Evolutionary conservation across 768 basidiomycete species (phyloP), one percentile per base, ranked within the genome.

Genomic region (Termitomyces sp.): DNA sequence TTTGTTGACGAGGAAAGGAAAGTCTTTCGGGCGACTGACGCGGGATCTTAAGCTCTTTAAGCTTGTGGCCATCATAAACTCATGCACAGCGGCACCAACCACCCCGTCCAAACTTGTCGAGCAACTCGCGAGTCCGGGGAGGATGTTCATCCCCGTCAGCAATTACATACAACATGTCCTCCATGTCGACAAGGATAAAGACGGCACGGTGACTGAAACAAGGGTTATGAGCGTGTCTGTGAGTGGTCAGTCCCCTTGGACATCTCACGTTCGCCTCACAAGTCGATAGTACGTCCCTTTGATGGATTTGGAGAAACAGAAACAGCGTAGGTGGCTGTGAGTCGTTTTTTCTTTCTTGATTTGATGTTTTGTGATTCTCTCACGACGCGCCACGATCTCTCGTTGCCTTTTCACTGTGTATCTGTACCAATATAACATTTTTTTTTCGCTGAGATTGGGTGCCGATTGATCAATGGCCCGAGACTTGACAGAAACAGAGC

Each of bases 141-240:
- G 86, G 55, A 93, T 98, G 89, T 95, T 98, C 75, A 92, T 98
- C 55, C 95, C 95, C 2, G 88, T 98, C 14, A 95, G 95, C 3
- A 79, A 75, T 1, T 66, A 71, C 14, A 64, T 63, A 14, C 86
- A 90, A 60, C 73, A 82, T 65, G 84, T 97, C 55, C 77, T 84
- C 66, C 85, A 91, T 61, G 75, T 96, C 14, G 92, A 95, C 67
- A 97, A 96, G 69, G 86, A 88, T 58, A 76, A 60, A 36, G 60
- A 85, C 0, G 95, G 95, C 0, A 77, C 77, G 5, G 80, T 97
- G 1, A 84, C 79, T 0, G 71, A 82, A 72, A 82, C 76, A 59
- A 73, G 80, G 56, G 74, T 96, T 2, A 93, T 97, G 79, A 88
- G 82, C 26, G 95, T 96, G n/a, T 76, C 79, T 66, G 94, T 95